Conservation (phyloP, 2,329 filamentous ascomycete species). For the Tolypocladium paradoxum region DNA sequence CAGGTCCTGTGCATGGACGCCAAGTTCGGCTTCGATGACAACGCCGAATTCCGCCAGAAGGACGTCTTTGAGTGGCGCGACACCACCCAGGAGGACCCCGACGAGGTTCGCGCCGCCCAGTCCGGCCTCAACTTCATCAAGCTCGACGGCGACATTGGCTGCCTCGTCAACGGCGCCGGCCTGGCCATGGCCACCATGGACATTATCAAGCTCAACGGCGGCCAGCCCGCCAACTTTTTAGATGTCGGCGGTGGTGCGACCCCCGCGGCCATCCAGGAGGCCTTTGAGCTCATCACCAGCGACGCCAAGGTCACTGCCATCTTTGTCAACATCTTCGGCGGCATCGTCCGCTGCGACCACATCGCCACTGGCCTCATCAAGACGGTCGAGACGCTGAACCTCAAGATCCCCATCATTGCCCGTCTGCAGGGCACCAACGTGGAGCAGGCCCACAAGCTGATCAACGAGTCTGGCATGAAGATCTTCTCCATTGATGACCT, state of each 20-base stretch:
- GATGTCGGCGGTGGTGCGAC: constrained; percentile 97
- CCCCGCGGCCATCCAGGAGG: constrained; percentile 90
- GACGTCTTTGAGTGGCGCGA: constrained; percentile 93
- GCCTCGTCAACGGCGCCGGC: constrained; percentile 96
- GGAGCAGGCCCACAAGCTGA: constrained; percentile 81
- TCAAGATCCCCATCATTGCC: constrained; percentile 93
- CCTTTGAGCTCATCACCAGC: constrained; percentile 97
- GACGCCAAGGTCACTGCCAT: constrained; percentile 97
- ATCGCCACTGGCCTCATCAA: constrained; percentile 94
- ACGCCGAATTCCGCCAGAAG: constrained; percentile 96
- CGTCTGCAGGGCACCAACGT: constrained; percentile 98
- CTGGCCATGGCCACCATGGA: constrained; percentile 99
- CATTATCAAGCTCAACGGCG: constrained; percentile 99
- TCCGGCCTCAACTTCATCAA: constrained; percentile 99
- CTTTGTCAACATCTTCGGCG: constrained; percentile 99
- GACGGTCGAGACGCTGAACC: constrained; percentile 88
- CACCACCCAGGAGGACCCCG: constrained; percentile 87
- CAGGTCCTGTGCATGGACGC: constrained; percentile 98
- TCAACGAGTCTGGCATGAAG: constrained; percentile 97
- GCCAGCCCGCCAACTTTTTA: constrained; percentile 93
- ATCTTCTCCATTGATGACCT: constrained; percentile 99
- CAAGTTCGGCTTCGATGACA: constrained; percentile 98
- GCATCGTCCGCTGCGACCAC: constrained; percentile 95
- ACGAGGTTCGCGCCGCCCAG: constrained; percentile 94
- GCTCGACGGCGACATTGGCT: constrained; percentile 97